Conservation (phyloP, 2,329 filamentous ascomycete species). For the Colletotrichum sp. region DNA sequence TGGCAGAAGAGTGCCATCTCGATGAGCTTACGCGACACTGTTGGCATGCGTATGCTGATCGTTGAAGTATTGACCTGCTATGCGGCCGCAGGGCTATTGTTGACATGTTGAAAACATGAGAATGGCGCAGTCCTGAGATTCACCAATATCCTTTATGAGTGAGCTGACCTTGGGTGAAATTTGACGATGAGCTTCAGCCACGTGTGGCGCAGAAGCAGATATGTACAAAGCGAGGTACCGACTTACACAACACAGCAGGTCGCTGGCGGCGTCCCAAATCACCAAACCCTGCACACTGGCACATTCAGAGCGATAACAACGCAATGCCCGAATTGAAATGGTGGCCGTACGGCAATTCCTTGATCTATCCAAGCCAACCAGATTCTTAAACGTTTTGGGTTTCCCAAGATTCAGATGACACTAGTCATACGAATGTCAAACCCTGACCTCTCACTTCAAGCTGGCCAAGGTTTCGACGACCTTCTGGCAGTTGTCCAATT, state of each 20-base stretch:
- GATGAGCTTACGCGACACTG: not conserved
- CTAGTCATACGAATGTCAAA: not conserved
- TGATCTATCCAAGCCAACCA: not conserved
- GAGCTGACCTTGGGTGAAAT: constrained; percentile 14
- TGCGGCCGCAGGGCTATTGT: constrained; percentile 4
- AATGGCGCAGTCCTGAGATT: not conserved
- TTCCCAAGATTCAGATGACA: not conserved
- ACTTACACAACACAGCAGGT: not conserved
- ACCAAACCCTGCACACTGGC: not conserved
- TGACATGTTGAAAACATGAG: constrained; percentile 10
- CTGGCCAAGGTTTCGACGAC: not conserved
- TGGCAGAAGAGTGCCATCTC: constrained; percentile 16
- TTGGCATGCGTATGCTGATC: not conserved
- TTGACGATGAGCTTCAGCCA: constrained; percentile 21
- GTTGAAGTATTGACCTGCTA: not conserved
- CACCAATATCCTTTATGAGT: not conserved
- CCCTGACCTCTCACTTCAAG: not conserved
- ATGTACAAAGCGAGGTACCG: constrained; percentile 6
- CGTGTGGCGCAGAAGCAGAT: constrained; percentile 2
- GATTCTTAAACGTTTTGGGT: not conserved
- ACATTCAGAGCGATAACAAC: not conserved
- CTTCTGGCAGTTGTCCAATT: not conserved
- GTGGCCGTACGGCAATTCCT: not conserved
- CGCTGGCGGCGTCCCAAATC: not conserved
- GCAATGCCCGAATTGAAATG: not conserved